Evolutionary conservation across 768 basidiomycete genomes (phyloP), one percentile per base, ranked within the genome.

Genomic region (Pholiota molesta): DNA sequence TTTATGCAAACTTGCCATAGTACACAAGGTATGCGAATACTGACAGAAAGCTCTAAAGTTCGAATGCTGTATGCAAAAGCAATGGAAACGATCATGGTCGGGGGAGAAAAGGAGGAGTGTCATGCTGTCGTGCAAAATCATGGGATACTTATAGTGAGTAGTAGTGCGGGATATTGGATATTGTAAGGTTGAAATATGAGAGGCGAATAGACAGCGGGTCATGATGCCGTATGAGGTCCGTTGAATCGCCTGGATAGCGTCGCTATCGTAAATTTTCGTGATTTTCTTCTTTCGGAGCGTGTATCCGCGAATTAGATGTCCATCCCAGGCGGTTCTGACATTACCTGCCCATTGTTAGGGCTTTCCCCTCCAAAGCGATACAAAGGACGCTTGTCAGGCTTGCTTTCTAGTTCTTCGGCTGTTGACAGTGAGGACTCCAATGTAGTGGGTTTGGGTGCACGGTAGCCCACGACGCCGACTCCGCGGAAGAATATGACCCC

Each of bases 391-490:
- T 6, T 21, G 6, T 19, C 23, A 49, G 47, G 47, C 23, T 49
- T 49, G 47, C 23, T 49, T 14, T 49, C 47, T 13, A 19, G 47
- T 19, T 26, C 47, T 49, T 49, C 23, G 1, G n/a, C n/a, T 49
- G 13, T 26, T n/a, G 47, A 49, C 2, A 49, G 23, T 14, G 19
- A 49, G 1, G 47, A 49, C 47, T 49, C 47, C 21, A 19, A 49
- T 0, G 47, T 26, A 19, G 6, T 33, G 19, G 57, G 26, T 47
- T 33, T 58, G 21, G 57, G 57, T 33, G 19, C 44, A 8, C 57
- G 57, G 19, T 31, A 37, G 16, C 73, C 75, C 0, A 73, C 71
- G 10, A 71, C 68, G 3, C 75, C 75, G 2, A 75, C 72, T 5
- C 72, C 72, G 54, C 69, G 57, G 66, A 76, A 75, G 49, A 66